Conservation (phyloP, 1,284 basidiomycete species). For the Naganishia albida region DNA sequence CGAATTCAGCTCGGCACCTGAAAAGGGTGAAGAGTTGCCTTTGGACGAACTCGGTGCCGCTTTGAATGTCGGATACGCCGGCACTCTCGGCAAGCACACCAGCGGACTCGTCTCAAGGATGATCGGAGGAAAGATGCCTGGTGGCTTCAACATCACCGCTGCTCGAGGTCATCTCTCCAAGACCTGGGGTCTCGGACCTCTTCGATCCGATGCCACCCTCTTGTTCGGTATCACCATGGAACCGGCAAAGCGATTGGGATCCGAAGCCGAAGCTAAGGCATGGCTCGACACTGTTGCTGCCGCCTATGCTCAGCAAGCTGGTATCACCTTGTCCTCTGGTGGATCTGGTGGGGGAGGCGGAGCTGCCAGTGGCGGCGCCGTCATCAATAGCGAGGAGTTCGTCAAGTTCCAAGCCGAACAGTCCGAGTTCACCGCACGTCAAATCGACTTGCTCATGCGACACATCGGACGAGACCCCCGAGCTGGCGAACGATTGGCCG, state of each 20-base stretch:
- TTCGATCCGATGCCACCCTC: slow-evolving; percentile 86
- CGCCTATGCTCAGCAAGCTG: slow-evolving; percentile 80
- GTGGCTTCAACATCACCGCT: slow-evolving; percentile 94
- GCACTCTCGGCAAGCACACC: slow-evolving; percentile 93
- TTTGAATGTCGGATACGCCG: slow-evolving; percentile 76
- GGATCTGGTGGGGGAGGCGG: slow-evolving; percentile 64
- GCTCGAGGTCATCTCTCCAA: slow-evolving; percentile 87
- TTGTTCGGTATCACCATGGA: slow-evolving; percentile 89
- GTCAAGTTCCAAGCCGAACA: slow-evolving; percentile 93
- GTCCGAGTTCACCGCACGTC: slow-evolving; percentile 85
- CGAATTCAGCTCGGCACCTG: slow-evolving; percentile 86
- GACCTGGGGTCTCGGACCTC: slow-evolving; percentile 88
- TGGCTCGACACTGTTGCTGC: slow-evolving; percentile 88
- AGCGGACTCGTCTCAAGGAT: slow-evolving; percentile 86
- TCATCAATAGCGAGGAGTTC: slow-evolving; percentile 98
- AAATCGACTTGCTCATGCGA: slow-evolving; percentile 93
- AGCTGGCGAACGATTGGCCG: slow-evolving; percentile 83
- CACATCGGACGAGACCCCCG: slow-evolving; percentile 92
- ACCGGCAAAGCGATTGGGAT: slow-evolving; percentile 87
- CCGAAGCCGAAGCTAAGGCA: slow-evolving; percentile 87
- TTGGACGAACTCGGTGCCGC: slow-evolving; percentile 91
- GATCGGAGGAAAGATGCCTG: slow-evolving; percentile 95
- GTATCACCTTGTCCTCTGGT: slow-evolving; percentile 75
- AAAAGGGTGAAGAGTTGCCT: slow-evolving; percentile 96
- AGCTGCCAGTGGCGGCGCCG: slow-evolving; percentile 69